Conservation (phyloP, 2,329 filamentous ascomycete species). For the Neonectria hederae region DNA sequence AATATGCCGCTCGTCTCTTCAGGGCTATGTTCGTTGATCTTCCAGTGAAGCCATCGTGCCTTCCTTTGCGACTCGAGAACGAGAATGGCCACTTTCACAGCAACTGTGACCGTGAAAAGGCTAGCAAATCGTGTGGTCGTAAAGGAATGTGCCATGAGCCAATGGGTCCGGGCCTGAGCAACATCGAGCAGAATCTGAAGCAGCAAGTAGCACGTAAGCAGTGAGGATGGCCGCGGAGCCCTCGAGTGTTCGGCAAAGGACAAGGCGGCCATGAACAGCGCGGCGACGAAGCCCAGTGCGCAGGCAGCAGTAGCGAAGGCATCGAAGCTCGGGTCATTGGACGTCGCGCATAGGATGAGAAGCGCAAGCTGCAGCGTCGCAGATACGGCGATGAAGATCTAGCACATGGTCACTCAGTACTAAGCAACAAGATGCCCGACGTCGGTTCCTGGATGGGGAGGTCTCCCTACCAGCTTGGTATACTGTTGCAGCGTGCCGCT, state of each 20-base stretch:
- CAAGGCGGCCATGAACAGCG: constrained; percentile 41
- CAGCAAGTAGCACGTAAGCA: constrained; percentile 54
- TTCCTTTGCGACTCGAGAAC: constrained; percentile 53
- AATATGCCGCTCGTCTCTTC: constrained; percentile 49
- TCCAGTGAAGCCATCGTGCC: constrained; percentile 50
- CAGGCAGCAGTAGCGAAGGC: constrained; percentile 35
- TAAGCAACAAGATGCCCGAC: no score
- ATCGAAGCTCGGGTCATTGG: background rate
- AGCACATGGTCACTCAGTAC: no score
- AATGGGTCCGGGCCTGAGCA: constrained; percentile 54
- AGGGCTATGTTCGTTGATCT: constrained; percentile 49
- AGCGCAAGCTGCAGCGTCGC: background rate
- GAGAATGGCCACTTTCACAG: constrained; percentile 47
- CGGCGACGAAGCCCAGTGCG: constrained; percentile 39
- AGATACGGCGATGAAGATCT: background rate
- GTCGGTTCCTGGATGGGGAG: background rate
- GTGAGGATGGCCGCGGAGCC: constrained; percentile 53
- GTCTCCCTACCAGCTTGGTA: background rate
- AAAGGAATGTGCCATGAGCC: constrained; percentile 44
- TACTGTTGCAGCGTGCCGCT: background rate
- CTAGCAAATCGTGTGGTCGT: constrained; percentile 34
- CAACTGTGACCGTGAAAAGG: constrained; percentile 48
- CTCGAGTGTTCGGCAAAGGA: constrained; percentile 51
- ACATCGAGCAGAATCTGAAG: constrained; percentile 56
- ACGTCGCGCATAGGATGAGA: background rate